Conservation (phyloP, 805 yeast genomes). For the Cephaloascus fragrans region DNA sequence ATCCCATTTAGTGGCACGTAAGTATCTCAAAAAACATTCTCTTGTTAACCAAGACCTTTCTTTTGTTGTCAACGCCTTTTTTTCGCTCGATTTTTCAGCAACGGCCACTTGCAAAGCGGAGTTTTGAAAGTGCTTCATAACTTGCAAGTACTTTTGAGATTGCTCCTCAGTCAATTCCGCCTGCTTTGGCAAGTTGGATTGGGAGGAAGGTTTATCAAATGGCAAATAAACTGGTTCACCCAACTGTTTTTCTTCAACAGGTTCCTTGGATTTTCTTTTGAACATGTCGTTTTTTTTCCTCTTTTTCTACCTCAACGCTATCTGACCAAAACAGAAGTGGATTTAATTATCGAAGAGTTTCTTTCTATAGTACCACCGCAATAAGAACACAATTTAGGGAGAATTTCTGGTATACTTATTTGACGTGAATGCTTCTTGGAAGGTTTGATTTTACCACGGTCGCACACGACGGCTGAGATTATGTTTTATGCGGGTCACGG, state of each 20-base stretch:
- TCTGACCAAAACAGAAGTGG: too few relatives aligned
- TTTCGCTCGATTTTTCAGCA: slow-evolving; percentile 37
- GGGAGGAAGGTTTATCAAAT: slow-evolving; percentile 42
- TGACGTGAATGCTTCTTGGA: too few relatives aligned
- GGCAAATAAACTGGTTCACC: slow-evolving; percentile 24
- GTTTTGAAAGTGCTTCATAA: slow-evolving; percentile 52
- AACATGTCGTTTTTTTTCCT: neutral
- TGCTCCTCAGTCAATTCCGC: slow-evolving; percentile 43
- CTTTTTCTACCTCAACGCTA: neutral
- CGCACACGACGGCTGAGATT: too few relatives aligned
- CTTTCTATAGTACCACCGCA: too few relatives aligned
- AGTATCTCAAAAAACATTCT: slow-evolving; percentile 83
- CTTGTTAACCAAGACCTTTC: slow-evolving; percentile 92
- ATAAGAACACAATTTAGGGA: too few relatives aligned
- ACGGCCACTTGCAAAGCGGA: slow-evolving; percentile 40
- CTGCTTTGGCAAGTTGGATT: slow-evolving; percentile 41
- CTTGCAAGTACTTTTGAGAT: slow-evolving; percentile 47
- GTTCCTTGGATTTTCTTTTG: neutral
- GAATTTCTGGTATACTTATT: too few relatives aligned
- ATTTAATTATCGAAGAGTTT: too few relatives aligned
- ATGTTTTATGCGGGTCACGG: too few relatives aligned
- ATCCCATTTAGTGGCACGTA: slow-evolving; percentile 92
- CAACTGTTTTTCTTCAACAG: slow-evolving; percentile 1
- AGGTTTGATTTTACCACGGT: too few relatives aligned
- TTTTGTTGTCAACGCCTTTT: slow-evolving; percentile 19